A percentile compares a stretch with the other conserved stretches of the same genome.
phyloP scores from a whole-genome alignment of 2,329 filamentous ascomycete species.

The Fusarium sublunatum region DNA sequence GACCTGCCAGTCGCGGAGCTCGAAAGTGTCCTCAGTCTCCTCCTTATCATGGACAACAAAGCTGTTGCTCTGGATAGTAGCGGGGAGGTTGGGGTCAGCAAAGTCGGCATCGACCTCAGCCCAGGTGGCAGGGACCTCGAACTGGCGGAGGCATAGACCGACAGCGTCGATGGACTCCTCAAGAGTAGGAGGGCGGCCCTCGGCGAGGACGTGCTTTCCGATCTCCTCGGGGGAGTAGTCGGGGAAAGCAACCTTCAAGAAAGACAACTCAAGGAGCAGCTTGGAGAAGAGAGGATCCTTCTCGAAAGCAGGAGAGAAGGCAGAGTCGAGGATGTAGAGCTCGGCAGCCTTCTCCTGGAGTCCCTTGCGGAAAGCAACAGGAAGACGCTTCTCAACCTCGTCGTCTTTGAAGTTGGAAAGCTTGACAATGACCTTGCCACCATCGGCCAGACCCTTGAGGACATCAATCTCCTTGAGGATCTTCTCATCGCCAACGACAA shows the following conservation, averaged over 20 bases:
- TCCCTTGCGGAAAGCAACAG: conserved; percentile 74
- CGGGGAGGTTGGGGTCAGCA: conserved; percentile 64
- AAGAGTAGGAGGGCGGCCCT: conserved; percentile 62
- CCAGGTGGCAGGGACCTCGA: conserved; percentile 86
- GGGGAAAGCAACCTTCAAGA: conserved; percentile 80
- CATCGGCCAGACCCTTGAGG: conserved; percentile 74
- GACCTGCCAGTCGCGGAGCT: conserved; percentile 80
- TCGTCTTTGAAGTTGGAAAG: conserved; percentile 86
- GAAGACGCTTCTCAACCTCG: conserved; percentile 88
- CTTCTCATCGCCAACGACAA: conserved; percentile 81
- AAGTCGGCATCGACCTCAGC: conserved; percentile 70
- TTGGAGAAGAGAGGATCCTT: conserved; percentile 72
- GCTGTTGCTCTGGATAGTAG: conserved; percentile 79
- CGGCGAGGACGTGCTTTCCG: conserved; percentile 72
- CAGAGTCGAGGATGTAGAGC: conserved; percentile 80
- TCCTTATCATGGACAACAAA: conserved; percentile 84
- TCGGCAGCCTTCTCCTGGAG: conserved; percentile 76
- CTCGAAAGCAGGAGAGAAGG: conserved; percentile 74
- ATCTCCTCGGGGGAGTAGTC: conserved; percentile 71
- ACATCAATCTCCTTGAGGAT: conserved; percentile 83
- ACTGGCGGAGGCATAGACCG: conserved; percentile 74
- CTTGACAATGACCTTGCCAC: conserved; percentile 79
- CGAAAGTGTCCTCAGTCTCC: conserved; percentile 73
- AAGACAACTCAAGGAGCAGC: conserved; percentile 81
- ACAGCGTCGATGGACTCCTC: conserved; percentile 74